Base-by-base conservation (phyloP, 129 eudicot genomes). In the Flaveria ramosissima region DNA sequence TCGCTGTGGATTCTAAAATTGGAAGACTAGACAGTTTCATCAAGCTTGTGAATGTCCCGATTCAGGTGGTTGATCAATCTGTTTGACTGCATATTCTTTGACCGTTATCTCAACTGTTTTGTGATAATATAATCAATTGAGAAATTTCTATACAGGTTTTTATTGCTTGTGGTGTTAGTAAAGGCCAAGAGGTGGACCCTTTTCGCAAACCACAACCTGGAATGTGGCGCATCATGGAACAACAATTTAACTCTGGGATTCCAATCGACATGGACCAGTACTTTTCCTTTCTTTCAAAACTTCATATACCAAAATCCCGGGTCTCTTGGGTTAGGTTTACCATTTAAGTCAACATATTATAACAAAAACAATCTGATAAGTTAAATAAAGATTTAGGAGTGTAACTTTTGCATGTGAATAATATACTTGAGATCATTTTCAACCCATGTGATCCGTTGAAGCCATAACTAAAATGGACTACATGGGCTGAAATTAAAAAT, bases 151-250 rank as follows among this genome's bases (percentile, higher is more conserved):
- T 81, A 59, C 84, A 92, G 98, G 97, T 94, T 43, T 94, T 89
- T 69, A 89, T 94, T 68, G 97, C 98, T 7, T 94, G 98, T 81
- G 98, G 98, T 52, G 71, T 76, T 48, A 90, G 86, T 77, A 80
- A 79, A 80, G 89, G 85, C 21, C 45, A 91, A 76, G 85, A 80
- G 53, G 84, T 76, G 57, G 98, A 94, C 80, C 92, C 91, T 68
- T 94, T 78, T 74, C 97, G 98, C 82, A 94, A 94, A 70, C 98
- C 98, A 11, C 83, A 89, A 82, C 73, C 96, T 73, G 97, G 98
- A 79, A 91, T 91, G 98, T 94, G 98, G 98, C 90, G 70, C 56
- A 80, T 91, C 14, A 87, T 94, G 97, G 92, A 91, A 79, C 85
- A 91, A 51, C 86, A 91, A 10, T 94, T 94, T 68, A 94, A 94